phyloP scores from a whole-genome alignment of 768 basidiomycete species.

The Russula ochroleuca region DNA sequence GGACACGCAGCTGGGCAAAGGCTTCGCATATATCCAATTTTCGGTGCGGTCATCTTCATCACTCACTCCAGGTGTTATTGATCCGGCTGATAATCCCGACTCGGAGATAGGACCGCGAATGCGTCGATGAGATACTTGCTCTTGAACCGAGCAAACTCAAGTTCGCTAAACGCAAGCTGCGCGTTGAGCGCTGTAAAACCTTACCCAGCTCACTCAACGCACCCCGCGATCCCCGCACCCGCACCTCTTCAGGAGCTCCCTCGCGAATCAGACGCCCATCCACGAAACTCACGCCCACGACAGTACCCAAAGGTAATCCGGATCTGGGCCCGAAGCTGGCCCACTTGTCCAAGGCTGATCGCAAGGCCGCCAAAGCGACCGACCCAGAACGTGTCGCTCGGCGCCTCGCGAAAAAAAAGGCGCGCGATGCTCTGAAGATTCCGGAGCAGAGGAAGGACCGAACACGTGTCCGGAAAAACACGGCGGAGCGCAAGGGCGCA shows the following conservation, averaged over 20 bases:
- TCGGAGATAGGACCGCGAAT: conserved; percentile 67
- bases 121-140: conserved; percentile 89
- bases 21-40: conserved; percentile 91
- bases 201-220: conserved; percentile 39
- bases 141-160: conserved; percentile 73
- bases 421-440: conserved; percentile 49
- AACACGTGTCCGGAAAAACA: conserved; percentile 46
- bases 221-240: conserved; percentile 30
- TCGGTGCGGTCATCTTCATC: conserved; percentile 47
- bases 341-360: conserved; percentile 75
- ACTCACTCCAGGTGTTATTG: not conserved
- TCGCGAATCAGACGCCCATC: conserved; percentile 17
- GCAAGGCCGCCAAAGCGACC: conserved; percentile 74
- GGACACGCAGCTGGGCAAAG: conserved; percentile 91
- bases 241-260: conserved; percentile 14
- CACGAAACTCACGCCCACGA: conserved; percentile 16
- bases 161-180: conserved; percentile 88
- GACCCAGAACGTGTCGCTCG: conserved; percentile 80
- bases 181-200: conserved; percentile 89
- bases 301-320: conserved; percentile 76
- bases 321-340: conserved; percentile 72
- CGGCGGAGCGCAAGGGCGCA: conserved; percentile 32
- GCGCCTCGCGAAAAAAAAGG: conserved; percentile 87
- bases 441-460: conserved; percentile 42
- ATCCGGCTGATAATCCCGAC: not conserved